Evolutionary conservation across 1,284 basidiomycete species (phyloP), one percentile per base, ranked within the genome.

Genomic region (Ustilago lituana): DNA sequence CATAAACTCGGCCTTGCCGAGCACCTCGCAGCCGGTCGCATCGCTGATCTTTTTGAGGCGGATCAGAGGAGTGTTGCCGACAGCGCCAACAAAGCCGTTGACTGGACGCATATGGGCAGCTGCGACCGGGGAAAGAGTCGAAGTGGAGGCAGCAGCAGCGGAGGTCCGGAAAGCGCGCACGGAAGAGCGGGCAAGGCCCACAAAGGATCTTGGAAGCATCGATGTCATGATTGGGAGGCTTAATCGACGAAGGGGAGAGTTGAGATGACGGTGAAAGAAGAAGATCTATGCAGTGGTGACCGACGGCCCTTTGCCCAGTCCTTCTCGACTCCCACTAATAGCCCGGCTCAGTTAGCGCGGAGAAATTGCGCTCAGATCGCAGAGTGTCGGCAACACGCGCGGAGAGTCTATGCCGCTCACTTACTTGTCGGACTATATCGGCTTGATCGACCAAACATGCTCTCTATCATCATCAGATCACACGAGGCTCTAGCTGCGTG

Each of bases 1-100:
- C 85, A 96, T 93, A 82, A 98, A 95, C 84, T 98, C 95, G 45
- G 94, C 93, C 83, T 98, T 98, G 39, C 92, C 95, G 64, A 90
- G 89, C 62, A 98, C 93, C 61, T 89, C 89, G 64, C 89, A 90
- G n/a, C 94, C 94, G 0, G 89, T 92, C 82, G 88, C 88, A 66
- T 94, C 88, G n/a, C 93, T 96, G 22, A 97, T 86, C 26, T 85
- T 85, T 83, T 81, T 83, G 64, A 80, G 77, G 44, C 73, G 79
- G 46, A 79, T 93, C 46, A 98, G 85, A 50, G 95, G 95, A 2
- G 95, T 98, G 84, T 94, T 94, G 72, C 95, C 94, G 57, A 98
- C 86, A 12, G 94, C 90, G 19, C 91, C 93, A 22, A 88, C 88
- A 83, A 98, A 94, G 44, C 94, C 93, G 54, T 90, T 68, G 26